phyloP scores from a whole-genome alignment of 192 early-diverging fungal species.

The Globomyces pollinis-pini region DNA sequence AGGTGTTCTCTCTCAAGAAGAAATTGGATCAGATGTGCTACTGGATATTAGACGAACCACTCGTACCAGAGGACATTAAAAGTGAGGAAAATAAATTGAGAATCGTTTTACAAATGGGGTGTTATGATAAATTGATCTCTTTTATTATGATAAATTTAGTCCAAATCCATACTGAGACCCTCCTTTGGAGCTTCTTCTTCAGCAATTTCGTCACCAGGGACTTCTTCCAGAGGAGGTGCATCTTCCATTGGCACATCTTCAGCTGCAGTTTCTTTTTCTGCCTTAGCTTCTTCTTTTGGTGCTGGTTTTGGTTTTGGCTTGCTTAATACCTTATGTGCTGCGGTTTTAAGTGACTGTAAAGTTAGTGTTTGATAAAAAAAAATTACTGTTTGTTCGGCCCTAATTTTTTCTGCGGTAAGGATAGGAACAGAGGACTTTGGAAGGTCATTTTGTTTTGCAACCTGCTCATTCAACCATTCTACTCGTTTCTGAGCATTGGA shows the following conservation, averaged over 20 bases:
- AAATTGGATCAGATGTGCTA: constrained; percentile 4
- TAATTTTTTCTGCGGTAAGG: constrained; percentile 65
- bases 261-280: constrained; percentile 23
- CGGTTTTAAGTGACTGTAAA: constrained; percentile 52
- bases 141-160: no score
- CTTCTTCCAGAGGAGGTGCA: constrained; percentile 6
- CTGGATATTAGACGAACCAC: constrained; percentile 4
- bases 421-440: constrained; percentile 69
- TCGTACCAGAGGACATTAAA: no score
- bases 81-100: no score
- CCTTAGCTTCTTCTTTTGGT: constrained; percentile 36
- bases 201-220: no score
- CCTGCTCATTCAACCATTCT: constrained; percentile 79
- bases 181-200: no score
- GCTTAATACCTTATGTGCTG: constrained; percentile 72
- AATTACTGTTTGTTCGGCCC: constrained; percentile 62
- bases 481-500: constrained; percentile 68
- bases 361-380: background rate
- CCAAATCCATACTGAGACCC: no score
- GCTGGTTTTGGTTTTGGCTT: constrained; percentile 82
- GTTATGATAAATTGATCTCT: no score
- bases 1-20: background rate
- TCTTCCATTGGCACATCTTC: constrained; percentile 19
- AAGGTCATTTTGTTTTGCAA: constrained; percentile 64
- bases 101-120: no score